Evolutionary conservation across 2,329 filamentous ascomycete species (phyloP).

Genomic region (Colletotrichum graminicola): DNA sequence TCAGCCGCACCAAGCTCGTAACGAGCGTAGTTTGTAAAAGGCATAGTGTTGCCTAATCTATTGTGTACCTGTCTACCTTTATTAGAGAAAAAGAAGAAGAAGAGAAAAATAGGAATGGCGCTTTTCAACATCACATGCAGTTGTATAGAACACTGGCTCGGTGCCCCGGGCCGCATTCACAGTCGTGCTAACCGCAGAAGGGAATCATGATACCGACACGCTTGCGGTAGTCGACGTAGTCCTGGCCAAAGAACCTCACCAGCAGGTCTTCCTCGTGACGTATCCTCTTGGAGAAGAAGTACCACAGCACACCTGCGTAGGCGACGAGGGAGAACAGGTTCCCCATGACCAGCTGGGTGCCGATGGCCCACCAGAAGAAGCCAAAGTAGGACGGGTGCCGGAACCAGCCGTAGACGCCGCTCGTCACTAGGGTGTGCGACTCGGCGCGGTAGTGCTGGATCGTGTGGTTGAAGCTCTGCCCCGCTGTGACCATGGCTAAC

Average conservation of each 20-base stretch:
- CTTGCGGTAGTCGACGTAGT: slow-evolving; percentile 81
- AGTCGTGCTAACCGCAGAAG: slow-evolving; percentile 56
- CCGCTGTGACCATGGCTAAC: slow-evolving; percentile 90
- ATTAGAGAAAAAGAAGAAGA: slow-evolving; percentile 1
- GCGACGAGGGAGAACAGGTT: slow-evolving; percentile 82
- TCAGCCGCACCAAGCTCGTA: slow-evolving; percentile 8
- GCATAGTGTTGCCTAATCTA: background rate
- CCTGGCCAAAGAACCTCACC: slow-evolving; percentile 83
- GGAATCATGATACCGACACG: slow-evolving; percentile 84
- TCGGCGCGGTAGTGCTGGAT: slow-evolving; percentile 78
- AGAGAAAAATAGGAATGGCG: background rate
- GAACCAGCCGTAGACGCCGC: slow-evolving; percentile 80
- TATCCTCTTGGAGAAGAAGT: slow-evolving; percentile 84
- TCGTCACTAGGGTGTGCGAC: slow-evolving; percentile 84
- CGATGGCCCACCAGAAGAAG: slow-evolving; percentile 98
- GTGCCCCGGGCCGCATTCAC: background rate
- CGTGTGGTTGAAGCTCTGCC: slow-evolving; percentile 90
- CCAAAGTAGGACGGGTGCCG: slow-evolving; percentile 96
- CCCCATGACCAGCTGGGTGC: slow-evolving; percentile 90
- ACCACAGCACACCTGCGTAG: slow-evolving; percentile 84
- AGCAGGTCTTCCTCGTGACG: slow-evolving; percentile 82
- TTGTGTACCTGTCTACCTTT: slow-evolving; percentile 9
- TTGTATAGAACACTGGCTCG: background rate
- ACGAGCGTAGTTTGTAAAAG: background rate
- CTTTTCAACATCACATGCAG: background rate